phyloP scores from a whole-genome alignment of 495 filamentous ascomycete species.

The Hypoxylon trugodes region DNA sequence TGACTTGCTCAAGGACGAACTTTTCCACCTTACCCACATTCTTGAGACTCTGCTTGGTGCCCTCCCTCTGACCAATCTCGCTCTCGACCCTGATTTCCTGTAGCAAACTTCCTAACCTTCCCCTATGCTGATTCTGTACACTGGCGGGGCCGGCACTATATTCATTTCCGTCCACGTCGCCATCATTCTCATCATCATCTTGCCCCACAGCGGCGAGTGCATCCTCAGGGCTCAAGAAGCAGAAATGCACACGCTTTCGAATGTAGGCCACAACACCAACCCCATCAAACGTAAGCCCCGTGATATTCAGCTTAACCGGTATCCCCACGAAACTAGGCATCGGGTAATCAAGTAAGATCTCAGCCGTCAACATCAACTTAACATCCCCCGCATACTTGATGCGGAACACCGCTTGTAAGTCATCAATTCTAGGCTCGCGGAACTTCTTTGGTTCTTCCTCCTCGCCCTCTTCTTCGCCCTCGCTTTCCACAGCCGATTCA shows the following conservation, averaged over 20 bases:
- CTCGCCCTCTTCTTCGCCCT: constrained; percentile 34
- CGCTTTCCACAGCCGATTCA: no score
- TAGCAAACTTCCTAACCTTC: constrained; percentile 74
- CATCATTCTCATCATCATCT: constrained; percentile 52
- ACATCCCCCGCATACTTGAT: constrained; percentile 88
- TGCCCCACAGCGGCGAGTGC: constrained; percentile 72
- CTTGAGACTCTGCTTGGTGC: constrained; percentile 92
- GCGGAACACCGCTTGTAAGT: constrained; percentile 89
- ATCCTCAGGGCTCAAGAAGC: constrained; percentile 89
- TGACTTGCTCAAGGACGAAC: constrained; percentile 95
- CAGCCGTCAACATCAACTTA: constrained; percentile 85
- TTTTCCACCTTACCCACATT: constrained; percentile 99
- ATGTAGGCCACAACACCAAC: constrained; percentile 92
- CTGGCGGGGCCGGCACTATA: neutral
- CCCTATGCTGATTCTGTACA: constrained; percentile 38
- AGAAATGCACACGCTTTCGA: constrained; percentile 83
- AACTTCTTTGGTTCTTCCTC: constrained; percentile 47
- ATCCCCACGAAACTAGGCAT: constrained; percentile 97
- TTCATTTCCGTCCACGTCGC: constrained; percentile 33
- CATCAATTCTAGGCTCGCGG: constrained; percentile 64
- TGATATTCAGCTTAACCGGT: constrained; percentile 89
- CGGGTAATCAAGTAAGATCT: constrained; percentile 95
- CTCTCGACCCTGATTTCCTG: constrained; percentile 96
- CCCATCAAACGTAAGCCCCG: constrained; percentile 92
- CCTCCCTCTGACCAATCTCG: constrained; percentile 91